phyloP scores from a whole-genome alignment of 176 grass and related monocot species.

The Triticum turgidum region DNA sequence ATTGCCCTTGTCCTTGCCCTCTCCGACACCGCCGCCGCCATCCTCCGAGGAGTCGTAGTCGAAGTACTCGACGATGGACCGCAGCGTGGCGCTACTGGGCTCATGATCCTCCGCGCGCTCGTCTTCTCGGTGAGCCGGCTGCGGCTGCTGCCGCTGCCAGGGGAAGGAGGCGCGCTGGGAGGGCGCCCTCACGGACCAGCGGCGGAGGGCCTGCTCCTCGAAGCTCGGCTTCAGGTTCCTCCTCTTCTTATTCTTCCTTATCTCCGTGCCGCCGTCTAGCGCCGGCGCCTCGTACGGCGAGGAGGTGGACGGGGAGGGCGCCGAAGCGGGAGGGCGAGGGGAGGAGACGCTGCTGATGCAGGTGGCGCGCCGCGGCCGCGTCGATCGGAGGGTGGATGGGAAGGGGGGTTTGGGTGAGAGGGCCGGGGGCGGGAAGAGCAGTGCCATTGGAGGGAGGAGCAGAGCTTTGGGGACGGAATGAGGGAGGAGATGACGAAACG shows the following conservation, averaged over 20 bases:
- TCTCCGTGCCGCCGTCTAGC: not conserved
- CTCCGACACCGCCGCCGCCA: not conserved
- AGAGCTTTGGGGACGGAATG: not conserved
- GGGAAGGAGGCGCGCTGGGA: constrained; percentile 62
- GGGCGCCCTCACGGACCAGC: constrained; percentile 63
- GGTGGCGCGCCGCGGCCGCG: not conserved
- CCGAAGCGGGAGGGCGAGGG: not conserved
- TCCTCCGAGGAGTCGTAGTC: not conserved
- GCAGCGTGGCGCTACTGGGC: constrained; percentile 9
- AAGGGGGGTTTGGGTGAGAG: constrained; percentile 24
- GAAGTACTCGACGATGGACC: constrained; percentile 39
- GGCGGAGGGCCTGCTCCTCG: constrained; percentile 55
- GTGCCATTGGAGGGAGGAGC: constrained; percentile 31
- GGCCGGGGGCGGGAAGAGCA: constrained; percentile 23
- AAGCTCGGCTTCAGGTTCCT: constrained; percentile 66
- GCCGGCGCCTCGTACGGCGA: not conserved
- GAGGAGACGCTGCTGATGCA: not conserved
- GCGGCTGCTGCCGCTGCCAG: constrained; percentile 54
- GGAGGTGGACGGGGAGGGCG: constrained; percentile 24
- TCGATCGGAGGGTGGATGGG: not conserved
- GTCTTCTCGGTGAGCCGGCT: not conserved
- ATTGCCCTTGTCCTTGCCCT: not conserved
- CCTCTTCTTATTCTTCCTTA: constrained; percentile 43
- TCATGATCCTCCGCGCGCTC: not conserved
- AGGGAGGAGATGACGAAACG: not conserved